A percentile compares a stretch with the other conserved stretches of the same genome.
Conservation (phyloP, 2,329 filamentous ascomycete species). For the Aspergillus novoparasiticus region DNA sequence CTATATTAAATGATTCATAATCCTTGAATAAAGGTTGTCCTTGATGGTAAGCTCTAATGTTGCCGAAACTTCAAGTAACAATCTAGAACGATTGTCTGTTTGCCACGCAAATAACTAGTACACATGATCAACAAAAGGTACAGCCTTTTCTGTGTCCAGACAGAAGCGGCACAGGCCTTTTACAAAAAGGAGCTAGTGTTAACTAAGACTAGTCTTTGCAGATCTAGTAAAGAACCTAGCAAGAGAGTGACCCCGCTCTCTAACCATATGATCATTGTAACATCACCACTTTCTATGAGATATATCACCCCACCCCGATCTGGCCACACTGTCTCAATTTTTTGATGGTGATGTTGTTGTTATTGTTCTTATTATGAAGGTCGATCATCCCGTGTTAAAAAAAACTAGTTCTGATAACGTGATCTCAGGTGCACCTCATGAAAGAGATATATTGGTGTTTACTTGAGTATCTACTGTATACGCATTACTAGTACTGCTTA, state of each 20-base stretch:
- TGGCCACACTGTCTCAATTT: neutral
- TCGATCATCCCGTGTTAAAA: neutral
- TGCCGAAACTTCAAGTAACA: neutral
- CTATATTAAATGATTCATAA: neutral
- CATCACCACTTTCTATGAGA: neutral
- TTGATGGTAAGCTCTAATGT: neutral
- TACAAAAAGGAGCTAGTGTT: neutral
- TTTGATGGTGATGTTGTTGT: neutral
- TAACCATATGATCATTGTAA: conserved; percentile 6
- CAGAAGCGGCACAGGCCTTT: neutral
- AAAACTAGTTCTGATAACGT: neutral
- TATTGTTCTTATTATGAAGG: neutral
- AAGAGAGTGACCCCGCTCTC: neutral
- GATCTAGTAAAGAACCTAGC: neutral
- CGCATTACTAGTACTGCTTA: too few species aligned
- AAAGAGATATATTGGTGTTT: neutral
- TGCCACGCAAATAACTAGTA: neutral
- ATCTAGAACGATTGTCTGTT: neutral
- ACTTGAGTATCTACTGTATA: neutral
- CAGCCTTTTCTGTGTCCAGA: neutral
- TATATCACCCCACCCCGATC: neutral
- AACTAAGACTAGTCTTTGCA: neutral
- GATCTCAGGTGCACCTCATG: neutral
- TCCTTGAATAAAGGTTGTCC: too few species aligned
- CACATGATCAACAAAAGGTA: neutral